phyloP scores from a whole-genome alignment of 1,139 yeast genomes.

The Diutina ranongensis region DNA sequence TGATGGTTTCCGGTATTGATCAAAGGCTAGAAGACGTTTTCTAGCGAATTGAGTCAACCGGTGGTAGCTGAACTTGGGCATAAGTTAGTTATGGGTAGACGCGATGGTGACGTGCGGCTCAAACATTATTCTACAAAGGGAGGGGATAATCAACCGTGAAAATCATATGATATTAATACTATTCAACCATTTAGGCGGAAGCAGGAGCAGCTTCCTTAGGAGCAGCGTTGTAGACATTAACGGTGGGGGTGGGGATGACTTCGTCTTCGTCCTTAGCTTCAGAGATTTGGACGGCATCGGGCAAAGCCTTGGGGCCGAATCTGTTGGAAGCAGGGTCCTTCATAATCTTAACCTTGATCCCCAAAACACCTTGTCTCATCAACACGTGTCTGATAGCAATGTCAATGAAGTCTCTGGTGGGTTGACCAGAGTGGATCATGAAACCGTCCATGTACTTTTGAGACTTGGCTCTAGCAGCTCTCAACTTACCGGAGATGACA shows the following conservation, averaged over 20 bases:
- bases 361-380: slow-evolving; percentile 99
- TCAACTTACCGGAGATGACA: slow-evolving; percentile 97
- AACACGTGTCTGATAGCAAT: slow-evolving; percentile 99
- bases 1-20: too few species aligned
- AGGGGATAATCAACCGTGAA: too few species aligned
- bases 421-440: slow-evolving; percentile 99
- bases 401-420: slow-evolving; percentile 97
- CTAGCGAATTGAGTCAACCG: too few species aligned
- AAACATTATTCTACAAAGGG: too few species aligned
- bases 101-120: too few species aligned
- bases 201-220: background rate
- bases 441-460: slow-evolving; percentile 99
- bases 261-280: slow-evolving; percentile 97
- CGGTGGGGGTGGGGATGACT: slow-evolving; percentile 70
- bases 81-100: too few species aligned
- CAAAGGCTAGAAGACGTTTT: too few species aligned
- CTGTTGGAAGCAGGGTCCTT: slow-evolving; percentile 93
- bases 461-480: slow-evolving; percentile 99
- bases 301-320: slow-evolving; percentile 85
- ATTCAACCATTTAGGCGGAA: background rate
- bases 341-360: slow-evolving; percentile 99
- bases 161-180: background rate
- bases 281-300: slow-evolving; percentile 89
- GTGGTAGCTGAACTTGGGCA: too few species aligned
- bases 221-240: slow-evolving; percentile 49